These are phyloP conservation scores for Alternaria sp. DNA, from an alignment of 2,329 filamentous ascomycete species.

Conservation along the genomic window DNA sequence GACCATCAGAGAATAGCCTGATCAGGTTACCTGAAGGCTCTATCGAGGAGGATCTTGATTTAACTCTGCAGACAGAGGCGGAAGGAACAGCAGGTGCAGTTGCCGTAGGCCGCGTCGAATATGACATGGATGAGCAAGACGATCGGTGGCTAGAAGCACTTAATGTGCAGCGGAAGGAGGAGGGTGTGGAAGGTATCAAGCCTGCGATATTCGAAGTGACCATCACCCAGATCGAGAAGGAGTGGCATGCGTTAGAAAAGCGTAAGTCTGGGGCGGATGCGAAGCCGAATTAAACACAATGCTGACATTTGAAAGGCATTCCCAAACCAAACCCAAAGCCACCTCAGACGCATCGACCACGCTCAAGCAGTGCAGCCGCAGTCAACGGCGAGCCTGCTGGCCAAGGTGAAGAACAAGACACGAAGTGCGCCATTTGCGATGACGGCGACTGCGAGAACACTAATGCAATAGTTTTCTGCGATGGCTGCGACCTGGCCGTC, in stretches of 20 bases:
- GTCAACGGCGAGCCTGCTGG: conserved; percentile 90
- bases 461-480: conserved; percentile 98
- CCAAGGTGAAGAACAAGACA: conserved; percentile 90
- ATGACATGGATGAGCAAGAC: conserved; percentile 99
- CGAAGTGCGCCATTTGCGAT: conserved; percentile 96
- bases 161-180: conserved; percentile 77
- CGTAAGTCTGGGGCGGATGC: conserved; percentile 54
- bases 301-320: conserved; percentile 61
- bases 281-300: background rate
- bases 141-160: conserved; percentile 92
- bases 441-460: conserved; percentile 99
- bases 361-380: conserved; percentile 91
- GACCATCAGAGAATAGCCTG: conserved; percentile 73
- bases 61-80: conserved; percentile 66
- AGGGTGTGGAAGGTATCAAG: conserved; percentile 82
- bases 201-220: conserved; percentile 96
- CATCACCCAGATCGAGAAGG: conserved; percentile 98
- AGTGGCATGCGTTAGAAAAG: conserved; percentile 96
- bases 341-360: conserved; percentile 89
- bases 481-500: conserved; percentile 95
- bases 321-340: conserved; percentile 97
- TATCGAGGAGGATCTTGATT: conserved; percentile 70
- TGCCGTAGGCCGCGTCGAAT: conserved; percentile 82
- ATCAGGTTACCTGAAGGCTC: conserved; percentile 69
- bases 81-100: conserved; percentile 63